Base-by-base conservation (phyloP, 179 eudicot species). In the Nepenthes alata region DNA sequence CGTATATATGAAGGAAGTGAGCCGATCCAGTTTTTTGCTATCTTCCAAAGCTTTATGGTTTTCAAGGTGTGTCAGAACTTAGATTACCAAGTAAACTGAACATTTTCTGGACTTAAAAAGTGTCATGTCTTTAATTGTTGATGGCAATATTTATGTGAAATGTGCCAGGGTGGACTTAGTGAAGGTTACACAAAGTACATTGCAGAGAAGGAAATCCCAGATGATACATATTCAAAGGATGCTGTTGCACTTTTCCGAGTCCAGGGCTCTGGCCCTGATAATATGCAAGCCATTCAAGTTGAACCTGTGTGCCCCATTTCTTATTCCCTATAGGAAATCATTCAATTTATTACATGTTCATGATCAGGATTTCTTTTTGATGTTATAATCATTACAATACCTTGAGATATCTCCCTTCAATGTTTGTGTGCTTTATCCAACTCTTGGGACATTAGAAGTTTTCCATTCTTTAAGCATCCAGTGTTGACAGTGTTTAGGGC, bases 221-320 rank as follows among this genome's bases (percentile, higher is more conserved):
- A 94, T 77, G 84, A 79, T 48, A 90, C 97, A n/a, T 91, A 94
- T 63, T 60, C 80, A 61, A 91, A 82, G 61, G 87, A 90, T 58
- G 85, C 91, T 63, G 71, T 80, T 52, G 99, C 97, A 72, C 62
- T 94, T 51, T 94, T 94, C 57, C 87, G 97, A 60, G 81, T 94
- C 67, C 99, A 94, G 75, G 99, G 99, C 44, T 83, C 91, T 65
- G 97, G 99, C 68, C 95, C 97, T 37, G 96, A 90, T 37, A 94
- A 90, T 78, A 94, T 94, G 99, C 99, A 94, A 85, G 88, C 99
- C 71, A 90, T 94, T 76, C 99, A 94, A 90, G 97, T 94, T 61
- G 99, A 87, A 65, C 79, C 78, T 69, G 99, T 94, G 67, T 59
- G 85, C 71, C 55, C 52, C 34, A 11, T 7, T 54, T 36, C 50